Conservation (phyloP, 1,284 basidiomycete species). For the Singerocomus rubriflavus region DNA sequence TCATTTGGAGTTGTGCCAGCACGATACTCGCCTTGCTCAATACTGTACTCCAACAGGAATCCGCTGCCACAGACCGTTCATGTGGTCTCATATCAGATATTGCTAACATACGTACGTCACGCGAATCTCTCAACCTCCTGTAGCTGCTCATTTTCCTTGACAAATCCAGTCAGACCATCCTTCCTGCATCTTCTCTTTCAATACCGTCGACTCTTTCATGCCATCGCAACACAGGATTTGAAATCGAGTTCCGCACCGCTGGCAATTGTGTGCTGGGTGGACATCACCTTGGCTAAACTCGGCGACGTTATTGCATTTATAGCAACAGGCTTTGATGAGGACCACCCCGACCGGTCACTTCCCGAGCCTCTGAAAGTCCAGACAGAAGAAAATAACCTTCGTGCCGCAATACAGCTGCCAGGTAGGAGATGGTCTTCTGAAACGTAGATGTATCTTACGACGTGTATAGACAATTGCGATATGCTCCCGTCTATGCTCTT, state of each 20-base stretch:
- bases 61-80: not conserved
- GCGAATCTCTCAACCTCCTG: not conserved
- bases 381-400: slow-evolving; percentile 47
- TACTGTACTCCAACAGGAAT: slow-evolving; percentile 18
- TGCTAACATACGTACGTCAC: slow-evolving; percentile 25
- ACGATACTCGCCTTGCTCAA: slow-evolving; percentile 38
- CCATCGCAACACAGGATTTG: slow-evolving; percentile 37
- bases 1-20: slow-evolving; percentile 36
- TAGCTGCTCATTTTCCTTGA: slow-evolving; percentile 6
- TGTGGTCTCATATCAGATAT: slow-evolving; percentile 21
- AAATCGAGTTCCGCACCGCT: slow-evolving; percentile 22
- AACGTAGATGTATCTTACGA: slow-evolving; percentile 10
- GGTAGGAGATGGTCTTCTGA: slow-evolving; percentile 37
- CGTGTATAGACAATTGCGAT: slow-evolving; percentile 44
- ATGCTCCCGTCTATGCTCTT: slow-evolving; percentile 43
- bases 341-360: slow-evolving; percentile 13
- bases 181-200: slow-evolving; percentile 45
- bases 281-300: slow-evolving; percentile 55
- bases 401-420: slow-evolving; percentile 63
- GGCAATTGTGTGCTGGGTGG: slow-evolving; percentile 57
- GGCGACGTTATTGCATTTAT: slow-evolving; percentile 40
- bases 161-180: slow-evolving; percentile 23
- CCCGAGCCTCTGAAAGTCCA: slow-evolving; percentile 38
- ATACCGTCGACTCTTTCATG: slow-evolving; percentile 46
- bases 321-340: slow-evolving; percentile 31